A percentile compares a stretch with the other conserved stretches of the same genome.
phyloP scores from a whole-genome alignment of 2,329 filamentous ascomycete species.

The Pestalotiopsis sp. region DNA sequence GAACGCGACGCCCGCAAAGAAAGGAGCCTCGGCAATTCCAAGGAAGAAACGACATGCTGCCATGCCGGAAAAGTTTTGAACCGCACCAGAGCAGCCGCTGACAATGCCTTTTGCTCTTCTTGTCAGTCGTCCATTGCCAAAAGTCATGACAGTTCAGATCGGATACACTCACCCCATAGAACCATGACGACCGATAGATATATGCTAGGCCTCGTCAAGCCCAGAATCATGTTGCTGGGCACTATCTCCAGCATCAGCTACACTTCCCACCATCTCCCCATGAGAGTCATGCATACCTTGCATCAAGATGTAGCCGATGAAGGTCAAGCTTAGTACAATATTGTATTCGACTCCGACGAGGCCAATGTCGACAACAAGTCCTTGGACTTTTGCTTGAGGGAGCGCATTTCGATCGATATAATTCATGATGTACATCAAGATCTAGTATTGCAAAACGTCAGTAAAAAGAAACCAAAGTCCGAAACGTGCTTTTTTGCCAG shows the following conservation, averaged over 20 bases:
- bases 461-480: background rate
- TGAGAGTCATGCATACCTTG: conserved; percentile 21
- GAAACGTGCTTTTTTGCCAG: no score
- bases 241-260: conserved; percentile 24
- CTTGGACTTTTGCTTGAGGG: conserved; percentile 41
- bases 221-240: conserved; percentile 41
- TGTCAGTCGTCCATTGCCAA: conserved; percentile 42
- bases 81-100: conserved; percentile 40
- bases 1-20: conserved; percentile 49
- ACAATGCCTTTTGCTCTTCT: conserved; percentile 39
- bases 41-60: conserved; percentile 41
- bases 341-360: conserved; percentile 42
- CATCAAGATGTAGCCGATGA: conserved; percentile 31
- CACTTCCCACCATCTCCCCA: background rate
- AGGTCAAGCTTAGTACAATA: conserved; percentile 28
- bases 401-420: conserved; percentile 48
- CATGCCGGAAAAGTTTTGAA: conserved; percentile 37
- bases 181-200: conserved; percentile 43
- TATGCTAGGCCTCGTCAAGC: conserved; percentile 43
- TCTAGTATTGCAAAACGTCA: background rate
- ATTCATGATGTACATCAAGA: conserved; percentile 64
- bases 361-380: conserved; percentile 44
- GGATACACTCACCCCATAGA: conserved; percentile 36
- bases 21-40: conserved; percentile 45
- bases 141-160: conserved; percentile 37